Evolutionary conservation across 1,284 basidiomycete genomes (phyloP), one percentile per base, ranked within the genome.

Genomic region (Tilletia caries): DNA sequence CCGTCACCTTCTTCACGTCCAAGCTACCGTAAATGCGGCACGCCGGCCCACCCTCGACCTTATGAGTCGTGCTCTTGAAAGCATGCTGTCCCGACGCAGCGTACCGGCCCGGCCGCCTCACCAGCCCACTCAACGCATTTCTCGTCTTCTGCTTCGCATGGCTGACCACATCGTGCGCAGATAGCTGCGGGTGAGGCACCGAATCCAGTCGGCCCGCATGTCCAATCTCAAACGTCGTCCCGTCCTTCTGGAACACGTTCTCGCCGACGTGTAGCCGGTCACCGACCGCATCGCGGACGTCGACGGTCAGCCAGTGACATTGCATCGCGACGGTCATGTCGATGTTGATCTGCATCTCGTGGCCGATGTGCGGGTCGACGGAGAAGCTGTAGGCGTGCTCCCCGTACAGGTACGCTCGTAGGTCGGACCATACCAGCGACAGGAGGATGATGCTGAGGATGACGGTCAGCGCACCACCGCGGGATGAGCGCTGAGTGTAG

Each of bases 381-480:
- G 70, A 62, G 54, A 81, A 82, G 13, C 70, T 70, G 44, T 74
- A 76, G 5, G 69, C 68, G 13, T 92, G 91, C 87, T 93, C 93
- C 65, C 94, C 94, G 87, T 91, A 97, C 41, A 98, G 85, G 80
- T 89, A 98, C 79, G 95, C 92, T 64, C 89, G 89, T 58, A 95
- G 85, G 79, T 98, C 95, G 78, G 94, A 93, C 79, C 94, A 87
- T 67, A 92, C 86, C 33, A 94, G 87, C 44, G 92, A 75, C 67
- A 91, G 86, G 20, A 92, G 90, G 62, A 93, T 78, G 20, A 91
- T 72, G 1, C 86, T 86, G 29, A 97, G 89, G 67, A 94, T 86
- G 73, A 96, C 80, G 4, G 95, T 98, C 79, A 95, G 85, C 79
- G 95, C 88, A 0, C 95, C 95, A 64, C 95, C 91, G 23, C 91